Percentiles rank a stretch among this genome's conserved stretches.
Evolutionary conservation across 495 filamentous ascomycete species (phyloP).

Genomic region (Physcia stellaris): DNA sequence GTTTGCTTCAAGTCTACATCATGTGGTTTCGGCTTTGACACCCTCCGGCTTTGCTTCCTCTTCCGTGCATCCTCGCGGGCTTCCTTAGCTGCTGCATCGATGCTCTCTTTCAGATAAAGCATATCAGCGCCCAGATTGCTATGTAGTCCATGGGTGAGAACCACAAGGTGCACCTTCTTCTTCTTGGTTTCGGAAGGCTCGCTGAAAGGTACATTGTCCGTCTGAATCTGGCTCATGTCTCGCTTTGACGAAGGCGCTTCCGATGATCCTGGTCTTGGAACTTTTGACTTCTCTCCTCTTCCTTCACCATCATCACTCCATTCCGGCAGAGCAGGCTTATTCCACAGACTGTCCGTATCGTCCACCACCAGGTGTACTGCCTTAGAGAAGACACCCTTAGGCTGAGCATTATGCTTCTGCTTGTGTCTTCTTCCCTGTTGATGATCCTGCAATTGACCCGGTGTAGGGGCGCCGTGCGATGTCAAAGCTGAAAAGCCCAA

Average conservation of each 20-base stretch:
- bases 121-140: conserved; percentile 96
- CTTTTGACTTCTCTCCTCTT: conserved; percentile 11
- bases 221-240: neutral
- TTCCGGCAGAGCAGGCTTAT: conserved; percentile 65
- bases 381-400: conserved; percentile 65
- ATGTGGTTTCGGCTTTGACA: conserved; percentile 6
- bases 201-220: neutral
- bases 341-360: conserved; percentile 82
- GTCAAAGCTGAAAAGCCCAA: conserved; percentile 38
- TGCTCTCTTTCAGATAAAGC: conserved; percentile 93
- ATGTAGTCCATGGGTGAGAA: conserved; percentile 88
- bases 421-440: conserved; percentile 36
- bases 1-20: conserved; percentile 3
- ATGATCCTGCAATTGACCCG: conserved; percentile 63
- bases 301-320: conserved; percentile 35
- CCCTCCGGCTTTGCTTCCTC: conserved; percentile 30
- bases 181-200: conserved; percentile 16
- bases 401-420: conserved; percentile 34
- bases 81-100: conserved; percentile 67
- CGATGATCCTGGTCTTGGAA: conserved; percentile 8
- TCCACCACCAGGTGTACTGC: conserved; percentile 68
- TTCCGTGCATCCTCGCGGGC: conserved; percentile 46
- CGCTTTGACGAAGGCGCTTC: neutral
- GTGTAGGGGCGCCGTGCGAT: conserved; percentile 30
- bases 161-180: conserved; percentile 78